phyloP scores from a whole-genome alignment of 768 basidiomycete genomes.

The Lactifluus volemus region DNA sequence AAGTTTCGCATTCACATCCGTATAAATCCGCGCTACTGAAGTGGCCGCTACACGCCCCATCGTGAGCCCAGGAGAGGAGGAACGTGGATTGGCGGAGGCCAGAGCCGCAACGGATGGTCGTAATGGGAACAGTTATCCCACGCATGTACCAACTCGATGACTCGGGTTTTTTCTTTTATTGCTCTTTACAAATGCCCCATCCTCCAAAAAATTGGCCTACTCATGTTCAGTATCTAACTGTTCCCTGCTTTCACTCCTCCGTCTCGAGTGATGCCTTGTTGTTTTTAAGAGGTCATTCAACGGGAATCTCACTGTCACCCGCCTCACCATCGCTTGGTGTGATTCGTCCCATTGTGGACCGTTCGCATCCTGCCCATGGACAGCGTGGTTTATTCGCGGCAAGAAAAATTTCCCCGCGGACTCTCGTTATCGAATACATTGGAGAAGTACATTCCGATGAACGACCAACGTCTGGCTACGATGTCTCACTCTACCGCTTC shows the following conservation, averaged over 20 bases:
- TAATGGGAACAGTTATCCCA: slow-evolving; percentile 6
- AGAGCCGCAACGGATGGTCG: background rate
- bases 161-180: slow-evolving; percentile 23
- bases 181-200: background rate
- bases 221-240: slow-evolving; percentile 44
- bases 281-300: slow-evolving; percentile 7
- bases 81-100: slow-evolving; percentile 7
- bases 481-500: slow-evolving; percentile 67
- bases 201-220: slow-evolving; percentile 41
- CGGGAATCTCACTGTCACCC: slow-evolving; percentile 1
- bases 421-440: slow-evolving; percentile 70
- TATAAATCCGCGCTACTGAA: slow-evolving; percentile 80
- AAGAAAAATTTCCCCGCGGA: slow-evolving; percentile 55
- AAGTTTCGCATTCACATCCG: slow-evolving; percentile 79
- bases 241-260: slow-evolving; percentile 48
- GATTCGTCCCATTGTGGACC: slow-evolving; percentile 48
- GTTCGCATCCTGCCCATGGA: slow-evolving; percentile 56
- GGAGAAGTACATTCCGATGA: slow-evolving; percentile 80
- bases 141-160: slow-evolving; percentile 16
- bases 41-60: slow-evolving; percentile 70
- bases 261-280: slow-evolving; percentile 37
- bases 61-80: slow-evolving; percentile 8
- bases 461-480: slow-evolving; percentile 73
- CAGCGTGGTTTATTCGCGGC: slow-evolving; percentile 77
- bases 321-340: slow-evolving; percentile 31